phyloP scores from a whole-genome alignment of 2,329 filamentous ascomycete species.

The Aspergillus carbonarius region DNA sequence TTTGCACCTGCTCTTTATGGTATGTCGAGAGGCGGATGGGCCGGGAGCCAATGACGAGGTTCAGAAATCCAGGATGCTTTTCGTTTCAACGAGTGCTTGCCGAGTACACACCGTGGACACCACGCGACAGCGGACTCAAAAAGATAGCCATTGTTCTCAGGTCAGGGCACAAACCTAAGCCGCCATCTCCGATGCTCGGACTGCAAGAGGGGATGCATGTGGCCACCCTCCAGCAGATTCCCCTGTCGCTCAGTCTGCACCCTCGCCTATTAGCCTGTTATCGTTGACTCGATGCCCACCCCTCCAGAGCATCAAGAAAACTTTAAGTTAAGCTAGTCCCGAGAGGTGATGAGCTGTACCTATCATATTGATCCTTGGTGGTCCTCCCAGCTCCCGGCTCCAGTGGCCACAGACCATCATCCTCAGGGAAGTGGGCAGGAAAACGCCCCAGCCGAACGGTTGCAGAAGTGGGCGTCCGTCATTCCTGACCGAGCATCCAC shows the following conservation, averaged over 20 bases:
- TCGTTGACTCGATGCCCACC: constrained; percentile 9
- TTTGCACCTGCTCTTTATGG: constrained; percentile 15
- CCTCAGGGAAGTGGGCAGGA: not conserved
- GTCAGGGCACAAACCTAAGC: constrained; percentile 7
- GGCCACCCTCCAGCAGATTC: constrained; percentile 4
- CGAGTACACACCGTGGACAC: not conserved
- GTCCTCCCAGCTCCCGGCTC: constrained; percentile 1
- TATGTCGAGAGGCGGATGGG: constrained; percentile 8
- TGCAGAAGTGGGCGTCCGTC: constrained; percentile 16
- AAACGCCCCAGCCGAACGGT: constrained; percentile 15
- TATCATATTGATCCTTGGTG: constrained; percentile 13
- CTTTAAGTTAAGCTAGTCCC: constrained; percentile 17
- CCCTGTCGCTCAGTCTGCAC: constrained; percentile 16
- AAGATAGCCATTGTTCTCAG: constrained; percentile 1
- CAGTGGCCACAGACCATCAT: constrained; percentile 2
- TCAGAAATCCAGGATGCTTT: not conserved
- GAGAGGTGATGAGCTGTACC: constrained; percentile 18
- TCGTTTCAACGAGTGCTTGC: not conserved
- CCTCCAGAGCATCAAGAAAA: constrained; percentile 6
- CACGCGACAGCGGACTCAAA: constrained; percentile 7
- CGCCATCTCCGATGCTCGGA: not conserved
- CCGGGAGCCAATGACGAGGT: not conserved
- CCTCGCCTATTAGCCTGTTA: not conserved
- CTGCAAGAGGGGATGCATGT: constrained; percentile 2
- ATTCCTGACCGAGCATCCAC: constrained; percentile 3